These are phyloP conservation scores for Phytophthora chlamydospora DNA, from an alignment of 352 stramenopile genomes.

Conservation along the genomic window DNA sequence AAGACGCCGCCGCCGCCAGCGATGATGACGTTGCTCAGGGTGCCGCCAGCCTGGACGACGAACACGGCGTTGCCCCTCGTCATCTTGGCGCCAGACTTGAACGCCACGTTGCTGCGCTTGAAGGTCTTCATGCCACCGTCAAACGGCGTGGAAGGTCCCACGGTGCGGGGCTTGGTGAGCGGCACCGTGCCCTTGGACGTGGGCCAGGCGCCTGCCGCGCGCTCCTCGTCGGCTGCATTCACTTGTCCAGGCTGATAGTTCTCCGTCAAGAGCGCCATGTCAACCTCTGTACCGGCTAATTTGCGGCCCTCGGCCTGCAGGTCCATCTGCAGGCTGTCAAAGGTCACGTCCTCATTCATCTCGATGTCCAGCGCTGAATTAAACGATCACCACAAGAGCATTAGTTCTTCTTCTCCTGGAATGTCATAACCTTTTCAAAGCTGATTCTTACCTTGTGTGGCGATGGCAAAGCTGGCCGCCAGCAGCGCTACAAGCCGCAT, in stretches of 20 bases:
- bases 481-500: conserved; percentile 31
- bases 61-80: conserved; percentile 58
- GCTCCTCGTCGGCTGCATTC: conserved; percentile 29
- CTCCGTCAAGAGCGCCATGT: conserved; percentile 9
- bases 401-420: not conserved
- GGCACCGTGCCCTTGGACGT: conserved; percentile 44
- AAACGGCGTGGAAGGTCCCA: conserved; percentile 46
- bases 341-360: conserved; percentile 14
- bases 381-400: no score
- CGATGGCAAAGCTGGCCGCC: conserved; percentile 23
- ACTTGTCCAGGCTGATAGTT: conserved; percentile 30
- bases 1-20: conserved; percentile 54
- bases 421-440: not conserved
- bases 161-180: conserved; percentile 32
- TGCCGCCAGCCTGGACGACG: conserved; percentile 60
- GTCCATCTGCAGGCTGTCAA: conserved; percentile 17
- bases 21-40: conserved; percentile 72
- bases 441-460: conserved; percentile 24
- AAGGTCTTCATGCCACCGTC: conserved; percentile 68
- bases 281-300: conserved; percentile 13
- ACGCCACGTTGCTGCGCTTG: conserved; percentile 60
- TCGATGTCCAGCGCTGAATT: conserved; percentile 15
- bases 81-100: conserved; percentile 38
- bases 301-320: conserved; percentile 8
- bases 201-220: conserved; percentile 41